phyloP scores from a whole-genome alignment of 148 eudicot species.

The Cornus suecica region DNA sequence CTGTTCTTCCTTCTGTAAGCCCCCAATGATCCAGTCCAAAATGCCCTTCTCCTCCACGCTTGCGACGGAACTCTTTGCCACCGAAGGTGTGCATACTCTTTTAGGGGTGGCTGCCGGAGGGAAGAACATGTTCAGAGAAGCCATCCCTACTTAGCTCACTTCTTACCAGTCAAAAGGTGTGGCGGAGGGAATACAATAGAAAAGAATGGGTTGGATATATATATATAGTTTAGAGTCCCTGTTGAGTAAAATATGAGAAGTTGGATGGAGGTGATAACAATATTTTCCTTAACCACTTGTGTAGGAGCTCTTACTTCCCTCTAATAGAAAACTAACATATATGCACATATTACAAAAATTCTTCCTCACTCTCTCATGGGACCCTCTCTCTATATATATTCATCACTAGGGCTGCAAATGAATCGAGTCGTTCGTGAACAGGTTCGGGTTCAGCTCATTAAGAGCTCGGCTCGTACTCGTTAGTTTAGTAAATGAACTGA shows the following conservation, averaged over 20 bases:
- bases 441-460: no score
- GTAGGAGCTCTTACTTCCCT: no score
- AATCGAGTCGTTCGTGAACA: no score
- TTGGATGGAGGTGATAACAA: conserved; percentile 16
- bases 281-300: no score
- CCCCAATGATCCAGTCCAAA: conserved; percentile 54
- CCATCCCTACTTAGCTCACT: conserved; percentile 24
- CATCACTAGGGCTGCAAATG: no score
- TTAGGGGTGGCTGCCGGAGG: conserved; percentile 31
- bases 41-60: conserved; percentile 54
- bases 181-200: background rate
- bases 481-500: no score
- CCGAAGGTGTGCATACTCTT: conserved; percentile 41
- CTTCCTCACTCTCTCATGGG: no score
- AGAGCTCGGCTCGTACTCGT: no score
- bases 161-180: background rate
- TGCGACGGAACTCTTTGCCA: conserved; percentile 38
- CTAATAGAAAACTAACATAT: no score
- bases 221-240: background rate
- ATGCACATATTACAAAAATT: no score
- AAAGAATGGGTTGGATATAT: conserved; percentile 9
- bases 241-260: conserved; percentile 4
- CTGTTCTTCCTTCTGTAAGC: conserved; percentile 54
- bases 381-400: no score
- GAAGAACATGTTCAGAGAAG: conserved; percentile 47